Evolutionary conservation across 2,329 filamentous ascomycete genomes (phyloP), one percentile per base, ranked within the genome.

Genomic region (Neopestalotiopsis rosae): DNA sequence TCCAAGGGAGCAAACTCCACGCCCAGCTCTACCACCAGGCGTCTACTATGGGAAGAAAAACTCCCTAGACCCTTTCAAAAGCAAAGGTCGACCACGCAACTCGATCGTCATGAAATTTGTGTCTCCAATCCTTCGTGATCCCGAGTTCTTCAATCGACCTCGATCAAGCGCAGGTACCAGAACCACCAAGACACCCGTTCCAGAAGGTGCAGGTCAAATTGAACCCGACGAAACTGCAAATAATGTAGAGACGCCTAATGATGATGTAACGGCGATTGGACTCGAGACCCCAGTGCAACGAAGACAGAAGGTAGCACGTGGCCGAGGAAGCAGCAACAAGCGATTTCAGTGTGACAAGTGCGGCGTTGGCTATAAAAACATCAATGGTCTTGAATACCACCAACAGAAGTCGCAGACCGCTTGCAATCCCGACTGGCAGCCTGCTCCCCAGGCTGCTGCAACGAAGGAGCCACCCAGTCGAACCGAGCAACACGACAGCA

Each of bases 361-460:
- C 69, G 83, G 83, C 10, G 83, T 82, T 3, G 79, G 77, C 12
- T 90, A 87, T 87, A 89, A 89, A 75, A 90, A 90, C 65, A 81
- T 86, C 42, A 80, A 87, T 61, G 88, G 88, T 0, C 79, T 90
- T 17, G 87, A 88, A 65, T 90, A 90, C 73, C 88, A 90, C 70
- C 77, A 86, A 14, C 85, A 84, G 42, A 89, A 89, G 72, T 86
- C 88, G 1, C 81, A 81, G 69, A 85, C 85, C 3, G 28, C 81
- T 14, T 90, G 88, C 73, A 90, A 90, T 71, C 84, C 87, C 2
- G 75, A 76, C 67, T 86, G 80, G 62, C 76, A 81, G 17, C 76
- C 81, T 30, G 69, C 71, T 13, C 69, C 71, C 7, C 73, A 71
- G 59, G 70, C 69, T 42, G 9, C 64, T 24, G 32, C 24, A 9